phyloP scores from a whole-genome alignment of 1,284 basidiomycete species.

The Malassezia sp. region DNA sequence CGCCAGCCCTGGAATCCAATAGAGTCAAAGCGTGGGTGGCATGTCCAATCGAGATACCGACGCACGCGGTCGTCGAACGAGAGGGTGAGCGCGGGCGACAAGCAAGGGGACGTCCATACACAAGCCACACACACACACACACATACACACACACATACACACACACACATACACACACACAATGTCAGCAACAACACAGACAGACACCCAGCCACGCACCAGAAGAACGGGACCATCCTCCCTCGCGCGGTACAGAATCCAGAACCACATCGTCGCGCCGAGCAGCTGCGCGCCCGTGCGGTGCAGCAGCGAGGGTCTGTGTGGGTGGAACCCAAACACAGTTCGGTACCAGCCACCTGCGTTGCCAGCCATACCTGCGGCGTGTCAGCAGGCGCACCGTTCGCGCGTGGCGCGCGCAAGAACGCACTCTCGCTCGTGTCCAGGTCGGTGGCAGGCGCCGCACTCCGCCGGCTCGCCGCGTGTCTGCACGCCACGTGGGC shows the following conservation, averaged over 20 bases:
- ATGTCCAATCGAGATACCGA: background rate
- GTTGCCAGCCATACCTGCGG: conserved; percentile 8
- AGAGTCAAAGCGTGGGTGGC: background rate
- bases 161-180: too few relatives aligned
- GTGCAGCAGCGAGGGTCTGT: conserved; percentile 38
- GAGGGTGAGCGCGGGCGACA: too few relatives aligned
- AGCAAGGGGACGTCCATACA: too few relatives aligned
- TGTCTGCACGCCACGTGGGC: conserved; percentile 5
- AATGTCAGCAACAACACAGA: background rate
- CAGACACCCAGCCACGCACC: conserved; percentile 15
- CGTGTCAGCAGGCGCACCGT: too few relatives aligned
- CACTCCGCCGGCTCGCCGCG: too few relatives aligned
- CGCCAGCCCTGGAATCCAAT: conserved; percentile 35
- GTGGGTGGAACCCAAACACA: conserved; percentile 37
- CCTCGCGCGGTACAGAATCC: conserved; percentile 43
- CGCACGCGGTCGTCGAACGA: too few relatives aligned
- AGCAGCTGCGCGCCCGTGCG: conserved; percentile 36
- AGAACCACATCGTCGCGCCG: conserved; percentile 46
- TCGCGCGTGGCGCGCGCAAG: too few relatives aligned
- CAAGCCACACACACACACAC: too few relatives aligned
- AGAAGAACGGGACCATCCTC: conserved; percentile 44
- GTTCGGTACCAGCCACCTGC: conserved; percentile 34
- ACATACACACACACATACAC: too few relatives aligned
- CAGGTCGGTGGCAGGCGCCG: too few relatives aligned
- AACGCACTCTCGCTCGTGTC: too few relatives aligned